These are phyloP conservation scores for Penicillium corylophilum DNA, from an alignment of 2,329 filamentous ascomycete genomes.

Conservation along the genomic window DNA sequence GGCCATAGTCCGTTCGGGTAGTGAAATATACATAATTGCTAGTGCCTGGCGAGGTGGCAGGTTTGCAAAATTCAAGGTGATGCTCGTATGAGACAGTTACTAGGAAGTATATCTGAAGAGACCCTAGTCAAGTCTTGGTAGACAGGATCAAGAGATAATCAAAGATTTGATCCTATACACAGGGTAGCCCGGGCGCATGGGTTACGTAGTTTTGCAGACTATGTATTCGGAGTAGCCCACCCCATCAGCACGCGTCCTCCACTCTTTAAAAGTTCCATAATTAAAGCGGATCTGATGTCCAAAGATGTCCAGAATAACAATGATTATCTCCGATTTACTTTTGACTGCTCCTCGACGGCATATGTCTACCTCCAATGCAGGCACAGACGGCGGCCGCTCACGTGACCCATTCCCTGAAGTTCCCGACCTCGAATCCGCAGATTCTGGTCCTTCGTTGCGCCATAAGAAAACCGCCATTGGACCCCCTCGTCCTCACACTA, in stretches of 20 bases:
- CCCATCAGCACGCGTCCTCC: neutral
- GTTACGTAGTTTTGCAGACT: neutral
- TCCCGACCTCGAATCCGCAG: conserved; percentile 43
- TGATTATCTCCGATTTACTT: neutral
- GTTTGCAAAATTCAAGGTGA: no score
- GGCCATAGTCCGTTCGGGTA: no score
- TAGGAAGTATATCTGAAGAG: no score
- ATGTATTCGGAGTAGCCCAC: neutral
- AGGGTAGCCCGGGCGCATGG: neutral
- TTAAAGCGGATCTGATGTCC: no score
- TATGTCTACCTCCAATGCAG: neutral
- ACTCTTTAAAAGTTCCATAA: neutral
- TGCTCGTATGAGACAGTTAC: no score
- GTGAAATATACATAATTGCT: no score
- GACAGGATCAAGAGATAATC: neutral
- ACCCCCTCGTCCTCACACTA: conserved; percentile 32
- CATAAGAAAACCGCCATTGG: conserved; percentile 42
- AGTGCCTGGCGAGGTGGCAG: no score
- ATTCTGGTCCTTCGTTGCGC: conserved; percentile 40
- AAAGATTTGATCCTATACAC: neutral
- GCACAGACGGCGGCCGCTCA: conserved; percentile 9
- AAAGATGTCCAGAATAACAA: neutral
- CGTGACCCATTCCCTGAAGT: conserved; percentile 41
- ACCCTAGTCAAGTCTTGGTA: no score
- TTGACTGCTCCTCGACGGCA: neutral